These are phyloP conservation scores for Sonneratia alba DNA, from an alignment of 345 rosid species.

Conservation along the genomic window DNA sequence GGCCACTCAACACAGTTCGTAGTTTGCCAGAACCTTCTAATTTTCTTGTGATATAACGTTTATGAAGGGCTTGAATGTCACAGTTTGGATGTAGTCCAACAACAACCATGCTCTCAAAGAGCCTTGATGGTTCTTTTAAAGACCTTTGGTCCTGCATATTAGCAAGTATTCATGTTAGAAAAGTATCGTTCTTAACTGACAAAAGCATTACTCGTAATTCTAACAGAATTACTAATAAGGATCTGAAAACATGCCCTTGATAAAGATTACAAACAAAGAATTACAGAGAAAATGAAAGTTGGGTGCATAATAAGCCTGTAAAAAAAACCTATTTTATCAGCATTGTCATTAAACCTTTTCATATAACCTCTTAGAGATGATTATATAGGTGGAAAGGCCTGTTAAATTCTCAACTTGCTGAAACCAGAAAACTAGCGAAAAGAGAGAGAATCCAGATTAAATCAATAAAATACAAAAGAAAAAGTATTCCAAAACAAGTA, in stretches of 20 bases:
- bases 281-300: not conserved
- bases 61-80: slow-evolving; percentile 70
- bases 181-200: not conserved
- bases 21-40: slow-evolving; percentile 58
- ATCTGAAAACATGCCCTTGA: not conserved
- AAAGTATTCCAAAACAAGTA: not conserved
- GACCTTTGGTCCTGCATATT: slow-evolving; percentile 64
- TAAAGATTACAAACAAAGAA: not conserved
- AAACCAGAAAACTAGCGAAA: not conserved
- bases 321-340: not conserved
- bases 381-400: not conserved
- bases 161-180: not conserved
- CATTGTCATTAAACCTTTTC: not conserved
- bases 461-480: not conserved
- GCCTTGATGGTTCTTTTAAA: slow-evolving; percentile 73
- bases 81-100: slow-evolving; percentile 90
- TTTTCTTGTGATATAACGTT: slow-evolving; percentile 44
- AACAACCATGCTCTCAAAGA: slow-evolving; percentile 90
- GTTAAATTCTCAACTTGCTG: not conserved
- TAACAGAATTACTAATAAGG: not conserved
- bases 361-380: not conserved
- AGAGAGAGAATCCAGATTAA: not conserved
- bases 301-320: not conserved
- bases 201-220: not conserved
- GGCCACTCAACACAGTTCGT: slow-evolving; percentile 42